Evolutionary conservation across 495 filamentous ascomycete genomes (phyloP).

Genomic region (Cryomyces minteri): DNA sequence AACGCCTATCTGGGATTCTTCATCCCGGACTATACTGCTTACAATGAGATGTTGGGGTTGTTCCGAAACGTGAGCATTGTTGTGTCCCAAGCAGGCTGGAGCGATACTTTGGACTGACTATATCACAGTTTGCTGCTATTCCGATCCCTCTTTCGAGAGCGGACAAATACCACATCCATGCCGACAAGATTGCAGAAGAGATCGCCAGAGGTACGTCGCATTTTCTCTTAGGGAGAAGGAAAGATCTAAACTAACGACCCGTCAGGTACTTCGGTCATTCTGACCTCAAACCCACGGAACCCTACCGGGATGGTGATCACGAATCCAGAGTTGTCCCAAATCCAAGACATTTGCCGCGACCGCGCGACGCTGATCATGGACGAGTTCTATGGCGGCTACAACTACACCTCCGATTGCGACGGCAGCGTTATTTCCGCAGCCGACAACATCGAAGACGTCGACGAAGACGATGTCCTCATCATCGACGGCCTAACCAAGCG

Average conservation of each 20-base stretch:
- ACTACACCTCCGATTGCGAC: slow-evolving; percentile 75
- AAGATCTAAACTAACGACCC: slow-evolving; percentile 3
- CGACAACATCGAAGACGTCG: slow-evolving; percentile 56
- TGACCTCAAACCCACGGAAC: slow-evolving; percentile 94
- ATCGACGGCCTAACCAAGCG: slow-evolving; percentile 95
- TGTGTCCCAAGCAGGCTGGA: neutral
- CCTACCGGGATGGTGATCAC: slow-evolving; percentile 76
- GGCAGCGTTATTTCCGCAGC: slow-evolving; percentile 75
- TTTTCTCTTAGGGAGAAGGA: slow-evolving; percentile 5
- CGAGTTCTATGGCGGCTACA: slow-evolving; percentile 89
- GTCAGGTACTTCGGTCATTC: slow-evolving; percentile 40
- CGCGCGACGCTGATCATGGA: slow-evolving; percentile 84
- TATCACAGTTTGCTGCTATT: neutral
- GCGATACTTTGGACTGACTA: too few relatives aligned
- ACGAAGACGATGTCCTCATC: slow-evolving; percentile 53
- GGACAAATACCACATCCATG: slow-evolving; percentile 80
- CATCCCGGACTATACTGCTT: slow-evolving; percentile 62
- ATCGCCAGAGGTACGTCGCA: slow-evolving; percentile 54
- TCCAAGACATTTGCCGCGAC: slow-evolving; percentile 82
- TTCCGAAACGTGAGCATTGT: slow-evolving; percentile 55
- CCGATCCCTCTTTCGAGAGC: slow-evolving; percentile 68
- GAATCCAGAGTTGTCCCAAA: slow-evolving; percentile 64
- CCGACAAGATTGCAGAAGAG: slow-evolving; percentile 80
- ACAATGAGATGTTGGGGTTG: slow-evolving; percentile 89
- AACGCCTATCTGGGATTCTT: slow-evolving; percentile 71